Evolutionary conservation across 345 rosid genomes (phyloP).

Genomic region (Schrenkiella parvula): DNA sequence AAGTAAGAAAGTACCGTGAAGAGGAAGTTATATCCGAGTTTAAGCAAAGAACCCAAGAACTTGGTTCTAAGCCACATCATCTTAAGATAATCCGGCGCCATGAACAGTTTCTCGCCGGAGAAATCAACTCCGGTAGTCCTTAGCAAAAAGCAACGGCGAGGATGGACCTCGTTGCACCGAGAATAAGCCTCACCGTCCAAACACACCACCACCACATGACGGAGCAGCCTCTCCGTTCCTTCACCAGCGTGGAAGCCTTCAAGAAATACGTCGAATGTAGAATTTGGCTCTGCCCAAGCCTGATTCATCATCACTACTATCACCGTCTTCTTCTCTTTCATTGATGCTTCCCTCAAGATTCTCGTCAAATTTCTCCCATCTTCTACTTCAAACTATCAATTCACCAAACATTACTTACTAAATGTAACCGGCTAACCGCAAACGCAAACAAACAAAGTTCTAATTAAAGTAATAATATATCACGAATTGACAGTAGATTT

Average conservation of each 20-base stretch:
- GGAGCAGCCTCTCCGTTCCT: constrained; percentile 35
- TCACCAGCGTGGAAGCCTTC: constrained; percentile 43
- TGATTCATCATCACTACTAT: constrained; percentile 47
- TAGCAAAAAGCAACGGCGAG: constrained; percentile 37
- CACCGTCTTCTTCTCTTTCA: constrained; percentile 37
- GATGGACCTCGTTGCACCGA: constrained; percentile 39
- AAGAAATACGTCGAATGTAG: constrained; percentile 47
- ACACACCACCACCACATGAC: constrained; percentile 44
- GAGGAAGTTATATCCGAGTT: no score
- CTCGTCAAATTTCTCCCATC: not conserved
- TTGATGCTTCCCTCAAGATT: not conserved
- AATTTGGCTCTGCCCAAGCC: constrained; percentile 49
- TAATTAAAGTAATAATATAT: no score
- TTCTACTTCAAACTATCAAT: not conserved
- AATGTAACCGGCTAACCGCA: no score
- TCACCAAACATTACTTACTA: no score
- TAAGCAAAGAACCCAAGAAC: constrained; percentile 39
- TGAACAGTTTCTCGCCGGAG: constrained; percentile 37
- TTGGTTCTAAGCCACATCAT: constrained; percentile 67
- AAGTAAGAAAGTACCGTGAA: no score
- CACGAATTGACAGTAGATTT: no score
- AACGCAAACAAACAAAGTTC: no score
- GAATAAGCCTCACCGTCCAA: constrained; percentile 44
- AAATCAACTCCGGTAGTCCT: constrained; percentile 24
- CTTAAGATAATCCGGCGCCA: constrained; percentile 39